Evolutionary conservation across 495 filamentous ascomycete genomes (phyloP), one percentile per base, ranked within the genome.

Genomic region (Podospora australis): DNA sequence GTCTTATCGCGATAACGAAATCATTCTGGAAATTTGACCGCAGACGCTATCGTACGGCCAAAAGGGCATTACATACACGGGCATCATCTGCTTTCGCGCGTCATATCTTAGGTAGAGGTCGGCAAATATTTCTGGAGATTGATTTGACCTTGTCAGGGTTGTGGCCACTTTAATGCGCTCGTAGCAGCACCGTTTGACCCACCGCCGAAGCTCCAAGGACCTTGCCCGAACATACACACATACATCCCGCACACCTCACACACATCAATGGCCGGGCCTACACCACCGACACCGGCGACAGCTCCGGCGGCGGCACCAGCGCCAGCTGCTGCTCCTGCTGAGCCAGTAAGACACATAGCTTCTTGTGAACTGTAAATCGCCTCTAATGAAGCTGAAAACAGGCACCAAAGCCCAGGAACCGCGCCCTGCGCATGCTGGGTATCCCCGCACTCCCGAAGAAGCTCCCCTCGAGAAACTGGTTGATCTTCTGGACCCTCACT

Each of bases 381-480:
- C n/a, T n/a, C n/a, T n/a, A n/a, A n/a, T n/a, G n/a, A n/a, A n/a
- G 19, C 32, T 52, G n/a, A 52, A 39, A 35, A 62, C 39, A 55
- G 52, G 43, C 65, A 11, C 73, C 40, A 76, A 76, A 42, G 60
- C 74, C 17, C 68, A 71, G 72, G 2, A 90, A 90, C 64, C 84
- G 79, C 32, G 84, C 77, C 14, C 75, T 84, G 51, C 81, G 75
- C 56, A 87, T 87, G 78, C 80, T 90, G 69, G 88, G 88, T 64
- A 70, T 97, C 48, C 90, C 90, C 20, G 83, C 78, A 45, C 74
- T 94, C 50, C 82, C 85, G 13, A 74, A 84, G 57, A 90, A 84
- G 70, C 81, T 99, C 8, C 92, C 92, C 16, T 99, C 92, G 10
- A 83, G 94, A 22, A 97, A 97, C 62, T 99, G 92, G 92, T 79